A percentile compares a stretch with the other conserved stretches of the same genome.
Conservation (phyloP, 495 filamentous ascomycete species). For the Melanomma pulvis-pyrius region DNA sequence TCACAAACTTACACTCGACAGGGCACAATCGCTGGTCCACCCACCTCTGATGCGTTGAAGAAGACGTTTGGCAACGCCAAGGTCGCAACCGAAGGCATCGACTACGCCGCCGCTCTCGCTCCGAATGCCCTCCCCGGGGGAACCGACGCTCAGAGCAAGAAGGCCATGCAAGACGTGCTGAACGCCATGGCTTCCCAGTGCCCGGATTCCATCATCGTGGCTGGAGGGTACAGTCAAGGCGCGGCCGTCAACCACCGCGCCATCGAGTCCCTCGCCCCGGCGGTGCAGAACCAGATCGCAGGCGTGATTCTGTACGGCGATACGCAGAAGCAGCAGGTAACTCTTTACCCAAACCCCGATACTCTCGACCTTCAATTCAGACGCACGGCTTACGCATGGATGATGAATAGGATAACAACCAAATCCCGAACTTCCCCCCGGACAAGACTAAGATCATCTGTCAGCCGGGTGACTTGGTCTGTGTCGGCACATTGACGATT, state of each 20-base stretch:
- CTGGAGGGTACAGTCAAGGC: conserved; percentile 53
- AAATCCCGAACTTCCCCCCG: conserved; percentile 52
- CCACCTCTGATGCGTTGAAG: conserved; percentile 46
- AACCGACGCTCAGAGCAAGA: conserved; percentile 48
- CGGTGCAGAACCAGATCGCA: conserved; percentile 53
- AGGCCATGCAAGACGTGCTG: conserved; percentile 38
- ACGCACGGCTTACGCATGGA: not conserved
- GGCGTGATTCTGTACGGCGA: conserved; percentile 61
- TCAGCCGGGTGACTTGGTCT: conserved; percentile 56
- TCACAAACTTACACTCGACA: conserved; percentile 29
- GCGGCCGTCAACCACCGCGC: conserved; percentile 58
- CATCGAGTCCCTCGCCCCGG: conserved; percentile 47
- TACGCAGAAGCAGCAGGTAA: conserved; percentile 56
- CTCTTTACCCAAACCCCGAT: not conserved
- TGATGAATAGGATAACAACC: conserved; percentile 46
- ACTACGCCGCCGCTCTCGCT: conserved; percentile 43
- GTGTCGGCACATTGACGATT: conserved; percentile 55
- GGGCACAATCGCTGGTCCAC: conserved; percentile 50
- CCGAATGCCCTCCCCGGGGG: conserved; percentile 46
- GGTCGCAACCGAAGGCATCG: conserved; percentile 44
- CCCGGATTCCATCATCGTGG: conserved; percentile 25
- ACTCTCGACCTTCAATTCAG: not conserved
- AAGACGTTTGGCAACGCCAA: conserved; percentile 45
- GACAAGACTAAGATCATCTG: conserved; percentile 56
- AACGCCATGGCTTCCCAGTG: conserved; percentile 24